These are phyloP conservation scores for Tylopilus sp. DNA, from an alignment of 768 basidiomycete genomes.

Conservation along the genomic window DNA sequence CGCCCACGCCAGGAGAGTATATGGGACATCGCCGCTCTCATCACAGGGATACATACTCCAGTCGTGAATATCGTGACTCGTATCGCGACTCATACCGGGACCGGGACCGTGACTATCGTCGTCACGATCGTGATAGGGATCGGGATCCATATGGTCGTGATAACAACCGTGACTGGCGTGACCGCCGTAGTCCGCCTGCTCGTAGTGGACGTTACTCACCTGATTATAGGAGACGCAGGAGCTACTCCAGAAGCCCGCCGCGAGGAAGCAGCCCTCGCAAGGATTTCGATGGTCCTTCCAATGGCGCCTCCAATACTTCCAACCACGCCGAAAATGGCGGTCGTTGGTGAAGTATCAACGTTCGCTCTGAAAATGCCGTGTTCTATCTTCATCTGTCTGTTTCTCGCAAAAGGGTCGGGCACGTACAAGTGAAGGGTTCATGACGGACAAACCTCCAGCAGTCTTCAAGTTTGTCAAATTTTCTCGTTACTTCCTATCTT, in stretches of 20 bases:
- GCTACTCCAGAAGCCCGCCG: conserved; percentile 78
- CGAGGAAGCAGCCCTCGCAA: conserved; percentile 60
- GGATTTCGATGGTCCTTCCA: conserved; percentile 45
- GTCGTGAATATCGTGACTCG: conserved; percentile 45
- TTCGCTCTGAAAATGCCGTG: conserved; percentile 20
- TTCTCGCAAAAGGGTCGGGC: conserved; percentile 39
- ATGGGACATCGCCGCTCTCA: conserved; percentile 81
- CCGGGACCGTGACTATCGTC: conserved; percentile 41
- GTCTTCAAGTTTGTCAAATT: conserved; percentile 48
- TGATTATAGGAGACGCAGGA: conserved; percentile 70
- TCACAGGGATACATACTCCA: conserved; percentile 40
- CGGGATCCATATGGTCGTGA: conserved; percentile 69
- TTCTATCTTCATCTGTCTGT: conserved; percentile 27
- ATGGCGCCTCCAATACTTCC: conserved; percentile 33
- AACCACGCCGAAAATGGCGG: conserved; percentile 41
- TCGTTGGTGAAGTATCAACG: conserved; percentile 56
- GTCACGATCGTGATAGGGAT: conserved; percentile 45
- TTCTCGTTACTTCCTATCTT: conserved; percentile 47
- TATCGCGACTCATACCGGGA: conserved; percentile 46
- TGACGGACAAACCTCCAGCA: conserved; percentile 36
- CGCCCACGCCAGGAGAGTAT: conserved; percentile 96
- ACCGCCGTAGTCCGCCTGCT: conserved; percentile 73
- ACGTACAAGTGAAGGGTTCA: conserved; percentile 41
- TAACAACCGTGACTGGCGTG: conserved; percentile 69
- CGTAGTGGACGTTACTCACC: conserved; percentile 70